Evolutionary conservation across 345 rosid genomes (phyloP).

Genomic region (Sapria himalayana): DNA sequence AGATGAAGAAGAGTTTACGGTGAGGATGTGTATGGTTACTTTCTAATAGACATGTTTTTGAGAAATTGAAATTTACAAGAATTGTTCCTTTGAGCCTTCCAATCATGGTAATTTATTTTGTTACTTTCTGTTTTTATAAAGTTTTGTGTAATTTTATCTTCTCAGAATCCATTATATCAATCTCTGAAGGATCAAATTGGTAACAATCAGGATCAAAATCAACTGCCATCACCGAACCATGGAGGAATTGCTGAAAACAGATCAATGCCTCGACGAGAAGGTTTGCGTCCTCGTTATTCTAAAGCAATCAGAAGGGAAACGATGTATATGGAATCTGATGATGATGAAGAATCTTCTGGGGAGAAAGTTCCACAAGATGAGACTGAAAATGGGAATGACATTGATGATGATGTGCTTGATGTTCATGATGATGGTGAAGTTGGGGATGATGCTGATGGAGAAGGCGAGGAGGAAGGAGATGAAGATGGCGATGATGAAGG

Average conservation of each 20-base stretch:
- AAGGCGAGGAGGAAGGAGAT: slow-evolving; percentile 38
- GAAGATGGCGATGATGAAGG: slow-evolving; percentile 53
- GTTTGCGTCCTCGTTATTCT: slow-evolving; percentile 84
- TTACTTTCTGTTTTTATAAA: slow-evolving; percentile 8
- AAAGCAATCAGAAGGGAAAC: slow-evolving; percentile 27
- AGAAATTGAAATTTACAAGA: neutral
- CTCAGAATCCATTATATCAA: slow-evolving; percentile 49
- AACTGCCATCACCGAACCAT: slow-evolving; percentile 32
- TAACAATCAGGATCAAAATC: slow-evolving; percentile 39
- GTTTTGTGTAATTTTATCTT: slow-evolving; percentile 6
- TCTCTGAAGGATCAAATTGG: slow-evolving; percentile 30
- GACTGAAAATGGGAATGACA: slow-evolving; percentile 63
- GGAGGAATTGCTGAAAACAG: slow-evolving; percentile 29
- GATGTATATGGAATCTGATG: slow-evolving; percentile 36
- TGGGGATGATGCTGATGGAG: slow-evolving; percentile 22
- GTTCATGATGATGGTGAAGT: slow-evolving; percentile 40
- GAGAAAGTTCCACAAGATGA: slow-evolving; percentile 64
- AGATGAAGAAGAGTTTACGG: slow-evolving; percentile 92
- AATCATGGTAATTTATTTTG: neutral
- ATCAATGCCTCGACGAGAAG: slow-evolving; percentile 89
- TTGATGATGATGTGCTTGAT: slow-evolving; percentile 41
- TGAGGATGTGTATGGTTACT: slow-evolving; percentile 19
- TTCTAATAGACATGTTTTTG: neutral
- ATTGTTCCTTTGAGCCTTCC: neutral
- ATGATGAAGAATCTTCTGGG: slow-evolving; percentile 51